These are phyloP conservation scores for Aspergillus campestris DNA, from an alignment of 495 filamentous ascomycete species.

Conservation along the genomic window DNA sequence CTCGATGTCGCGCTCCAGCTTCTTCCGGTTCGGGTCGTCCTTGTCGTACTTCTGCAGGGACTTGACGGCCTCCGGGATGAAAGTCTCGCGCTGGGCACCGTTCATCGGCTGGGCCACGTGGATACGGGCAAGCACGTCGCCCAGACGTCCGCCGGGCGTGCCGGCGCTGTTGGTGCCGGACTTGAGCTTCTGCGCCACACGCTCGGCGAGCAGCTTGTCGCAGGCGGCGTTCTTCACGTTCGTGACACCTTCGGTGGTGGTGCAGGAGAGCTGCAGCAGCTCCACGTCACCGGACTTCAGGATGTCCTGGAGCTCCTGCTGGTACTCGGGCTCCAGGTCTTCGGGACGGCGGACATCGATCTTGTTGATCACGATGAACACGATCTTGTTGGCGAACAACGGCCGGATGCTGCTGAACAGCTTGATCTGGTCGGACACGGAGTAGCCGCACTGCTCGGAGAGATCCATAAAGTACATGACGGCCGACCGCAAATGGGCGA, in stretches of 20 bases:
- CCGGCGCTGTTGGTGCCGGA: constrained; percentile 68
- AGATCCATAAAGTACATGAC: constrained; percentile 98
- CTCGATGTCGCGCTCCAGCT: constrained; percentile 78
- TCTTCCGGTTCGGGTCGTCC: constrained; percentile 70
- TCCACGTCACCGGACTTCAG: constrained; percentile 83
- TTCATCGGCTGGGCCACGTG: constrained; percentile 90
- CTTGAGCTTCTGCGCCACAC: constrained; percentile 93
- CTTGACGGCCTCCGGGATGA: constrained; percentile 81
- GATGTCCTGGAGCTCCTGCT: constrained; percentile 68
- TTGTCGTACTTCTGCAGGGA: constrained; percentile 79
- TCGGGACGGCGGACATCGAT: constrained; percentile 85
- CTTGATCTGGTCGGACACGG: constrained; percentile 80
- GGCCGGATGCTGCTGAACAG: constrained; percentile 95
- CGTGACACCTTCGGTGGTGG: constrained; percentile 89
- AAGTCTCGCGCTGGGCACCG: constrained; percentile 67
- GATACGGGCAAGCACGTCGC: constrained; percentile 83
- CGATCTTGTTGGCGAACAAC: constrained; percentile 92
- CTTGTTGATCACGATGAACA: constrained; percentile 96
- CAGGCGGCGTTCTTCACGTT: constrained; percentile 91
- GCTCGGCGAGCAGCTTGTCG: constrained; percentile 82
- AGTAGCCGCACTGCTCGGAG: constrained; percentile 95
- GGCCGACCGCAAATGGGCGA: constrained; percentile 88
- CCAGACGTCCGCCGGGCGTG: constrained; percentile 65
- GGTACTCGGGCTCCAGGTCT: constrained; percentile 74
- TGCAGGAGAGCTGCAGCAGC: constrained; percentile 84